Percentiles rank a stretch among this genome's conserved stretches.
phyloP scores from a whole-genome alignment of 2,329 filamentous ascomycete species.

The Akanthomyces dipterigenus region DNA sequence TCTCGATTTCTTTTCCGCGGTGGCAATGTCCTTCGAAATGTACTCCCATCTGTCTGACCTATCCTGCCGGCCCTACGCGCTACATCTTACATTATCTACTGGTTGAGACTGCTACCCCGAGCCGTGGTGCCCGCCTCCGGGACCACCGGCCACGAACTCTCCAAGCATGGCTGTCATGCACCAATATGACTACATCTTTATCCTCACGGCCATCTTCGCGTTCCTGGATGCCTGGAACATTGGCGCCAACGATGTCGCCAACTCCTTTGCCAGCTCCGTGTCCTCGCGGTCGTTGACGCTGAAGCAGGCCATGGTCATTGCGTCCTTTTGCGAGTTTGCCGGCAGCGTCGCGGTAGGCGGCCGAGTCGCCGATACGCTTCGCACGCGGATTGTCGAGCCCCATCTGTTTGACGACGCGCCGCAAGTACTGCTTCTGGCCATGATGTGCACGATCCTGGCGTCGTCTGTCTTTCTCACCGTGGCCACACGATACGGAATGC shows the following conservation, averaged over 20 bases:
- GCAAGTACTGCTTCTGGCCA: constrained; percentile 43
- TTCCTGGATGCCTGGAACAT: constrained; percentile 56
- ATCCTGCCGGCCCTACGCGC: not conserved
- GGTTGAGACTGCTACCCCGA: not conserved
- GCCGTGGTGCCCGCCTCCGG: not conserved
- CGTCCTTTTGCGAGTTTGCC: constrained; percentile 36
- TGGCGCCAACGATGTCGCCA: constrained; percentile 46
- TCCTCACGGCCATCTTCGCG: constrained; percentile 48
- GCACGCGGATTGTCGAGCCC: constrained; percentile 39
- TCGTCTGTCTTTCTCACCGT: constrained; percentile 46
- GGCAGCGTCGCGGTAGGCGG: constrained; percentile 34
- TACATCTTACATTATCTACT: not conserved
- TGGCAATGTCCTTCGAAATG: not conserved
- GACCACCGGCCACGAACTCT: not conserved
- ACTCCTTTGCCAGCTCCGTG: constrained; percentile 41
- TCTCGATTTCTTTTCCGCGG: not conserved
- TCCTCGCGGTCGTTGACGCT: constrained; percentile 40
- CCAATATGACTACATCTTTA: constrained; percentile 51
- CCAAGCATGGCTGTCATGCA: constrained; percentile 30
- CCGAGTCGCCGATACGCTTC: constrained; percentile 37
- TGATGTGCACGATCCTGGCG: constrained; percentile 47
- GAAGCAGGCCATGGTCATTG: constrained; percentile 39
- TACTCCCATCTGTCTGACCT: not conserved
- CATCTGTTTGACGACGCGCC: constrained; percentile 37
- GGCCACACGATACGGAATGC: constrained; percentile 44